Conservation (phyloP, 2,329 filamentous ascomycete genomes). For the Trichoderma sp. region DNA sequence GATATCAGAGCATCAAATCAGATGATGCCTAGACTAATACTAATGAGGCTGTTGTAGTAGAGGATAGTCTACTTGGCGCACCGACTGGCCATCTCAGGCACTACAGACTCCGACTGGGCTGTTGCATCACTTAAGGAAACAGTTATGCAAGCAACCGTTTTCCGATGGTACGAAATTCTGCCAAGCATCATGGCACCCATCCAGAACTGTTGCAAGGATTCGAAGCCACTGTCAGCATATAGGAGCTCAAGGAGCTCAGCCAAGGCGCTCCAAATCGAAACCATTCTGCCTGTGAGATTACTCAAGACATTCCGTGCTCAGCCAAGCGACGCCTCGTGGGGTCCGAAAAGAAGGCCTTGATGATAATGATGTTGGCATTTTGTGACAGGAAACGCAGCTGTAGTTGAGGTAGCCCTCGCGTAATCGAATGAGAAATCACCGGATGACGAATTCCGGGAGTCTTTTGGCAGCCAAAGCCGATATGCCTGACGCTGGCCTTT, state of each 20-base stretch:
- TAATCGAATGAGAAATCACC: background rate
- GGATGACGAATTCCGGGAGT: background rate
- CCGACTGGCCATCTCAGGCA: background rate
- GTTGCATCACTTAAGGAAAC: background rate
- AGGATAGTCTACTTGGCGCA: background rate
- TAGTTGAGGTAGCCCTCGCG: background rate
- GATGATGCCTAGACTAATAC: background rate
- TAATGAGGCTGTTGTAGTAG: background rate
- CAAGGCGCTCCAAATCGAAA: background rate
- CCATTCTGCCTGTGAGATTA: background rate
- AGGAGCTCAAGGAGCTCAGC: background rate
- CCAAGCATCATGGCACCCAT: background rate
- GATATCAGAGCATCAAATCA: background rate
- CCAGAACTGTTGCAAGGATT: background rate
- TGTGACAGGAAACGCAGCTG: background rate
- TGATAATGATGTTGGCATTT: background rate
- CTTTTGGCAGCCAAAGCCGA: background rate
- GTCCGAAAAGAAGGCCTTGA: background rate
- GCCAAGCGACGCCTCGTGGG: conserved; percentile 2
- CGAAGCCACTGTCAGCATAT: background rate
- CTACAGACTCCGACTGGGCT: background rate
- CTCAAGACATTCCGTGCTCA: background rate
- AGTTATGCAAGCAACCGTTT: background rate
- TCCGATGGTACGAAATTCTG: background rate
- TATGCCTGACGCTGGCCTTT: too few species aligned